Evolutionary conservation across 768 basidiomycete genomes (phyloP).

Genomic region (Gymnopilus junonius): DNA sequence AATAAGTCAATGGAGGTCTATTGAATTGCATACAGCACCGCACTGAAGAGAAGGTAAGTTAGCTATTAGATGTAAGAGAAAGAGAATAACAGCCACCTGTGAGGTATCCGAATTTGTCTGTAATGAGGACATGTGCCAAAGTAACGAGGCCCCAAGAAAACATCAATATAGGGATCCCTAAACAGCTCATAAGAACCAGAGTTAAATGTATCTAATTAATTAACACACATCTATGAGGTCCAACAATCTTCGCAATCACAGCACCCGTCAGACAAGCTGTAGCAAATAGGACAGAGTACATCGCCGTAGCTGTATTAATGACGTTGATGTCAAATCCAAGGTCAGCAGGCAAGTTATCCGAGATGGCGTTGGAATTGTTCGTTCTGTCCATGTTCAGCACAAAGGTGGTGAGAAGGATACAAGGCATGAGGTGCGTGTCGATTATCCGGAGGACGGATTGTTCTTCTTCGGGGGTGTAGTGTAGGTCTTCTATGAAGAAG

Average conservation of each 20-base stretch:
- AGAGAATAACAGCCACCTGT: slow-evolving; percentile 24
- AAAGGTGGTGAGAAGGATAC: slow-evolving; percentile 38
- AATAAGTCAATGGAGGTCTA: not conserved
- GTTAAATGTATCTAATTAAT: not conserved
- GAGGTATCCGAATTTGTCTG: slow-evolving; percentile 39
- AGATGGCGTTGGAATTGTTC: slow-evolving; percentile 45
- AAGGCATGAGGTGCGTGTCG: slow-evolving; percentile 31
- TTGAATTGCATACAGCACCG: slow-evolving; percentile 30
- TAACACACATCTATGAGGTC: slow-evolving; percentile 38
- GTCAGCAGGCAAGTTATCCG: slow-evolving; percentile 41
- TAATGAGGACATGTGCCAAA: slow-evolving; percentile 38
- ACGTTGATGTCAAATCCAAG: slow-evolving; percentile 44
- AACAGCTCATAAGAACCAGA: not conserved
- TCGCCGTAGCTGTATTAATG: slow-evolving; percentile 41
- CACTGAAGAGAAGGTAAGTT: slow-evolving; percentile 21
- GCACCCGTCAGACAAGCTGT: slow-evolving; percentile 39
- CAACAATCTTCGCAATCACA: slow-evolving; percentile 43
- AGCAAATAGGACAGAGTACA: slow-evolving; percentile 40
- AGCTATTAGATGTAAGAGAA: not conserved
- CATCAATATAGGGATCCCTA: slow-evolving; percentile 45
- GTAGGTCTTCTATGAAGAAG: slow-evolving; percentile 30
- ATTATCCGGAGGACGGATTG: slow-evolving; percentile 29
- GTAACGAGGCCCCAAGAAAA: slow-evolving; percentile 45
- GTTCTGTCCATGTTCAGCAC: slow-evolving; percentile 47
- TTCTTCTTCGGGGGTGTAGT: slow-evolving; percentile 39